Evolutionary conservation across 2,329 filamentous ascomycete genomes (phyloP), one percentile per base, ranked within the genome.

Genomic region (Colletotrichum filicis): DNA sequence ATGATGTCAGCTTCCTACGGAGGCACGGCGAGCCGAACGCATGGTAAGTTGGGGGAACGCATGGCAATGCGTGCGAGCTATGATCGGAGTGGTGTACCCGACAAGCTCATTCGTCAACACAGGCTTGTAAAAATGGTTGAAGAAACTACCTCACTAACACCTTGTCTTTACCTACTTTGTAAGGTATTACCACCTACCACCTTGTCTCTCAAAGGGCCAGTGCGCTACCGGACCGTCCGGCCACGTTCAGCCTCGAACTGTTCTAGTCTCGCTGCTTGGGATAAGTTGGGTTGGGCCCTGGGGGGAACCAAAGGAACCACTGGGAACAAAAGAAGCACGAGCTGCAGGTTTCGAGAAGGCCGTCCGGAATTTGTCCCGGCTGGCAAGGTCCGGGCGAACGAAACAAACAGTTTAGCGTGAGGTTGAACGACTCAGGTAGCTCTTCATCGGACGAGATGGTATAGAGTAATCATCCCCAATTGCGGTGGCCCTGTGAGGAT

Each of bases 301-400:
- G 35, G 14, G 30, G 30, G 30, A 8, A 37, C 4, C 35, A 37
- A 37, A 7, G 14, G 37, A 42, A 42, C 37, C 5, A 42, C 5
- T 49, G 42, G 19, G 42, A 55, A 55, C 46, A 30, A 64, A 22
- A 37, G 28, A 35, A 37, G 42, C 35, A 56, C n/a, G 26, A 62
- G 63, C 56, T 67, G 63, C 56, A 71, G 49, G 57, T 68, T 72
- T 72, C 65, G 69, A 72, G 69, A 72, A 72, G 69, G 46, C 52
- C 55, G 66, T 64, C 66, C 66, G 65, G 66, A 69, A n/a, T 53
- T 28, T 42, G 22, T 49, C 42, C 59, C 59, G 66, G 53, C 66
- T 72, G 53, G 28, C 66, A 60, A 37, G 24, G 68, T 26, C 55
- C 46, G 4, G 63, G n/a, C 32, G 28, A 67, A n/a, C 49, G 49